A percentile compares a stretch with the other conserved stretches of the same genome.
Conservation (phyloP, 148 eudicot species). For the Drosera capensis region DNA sequence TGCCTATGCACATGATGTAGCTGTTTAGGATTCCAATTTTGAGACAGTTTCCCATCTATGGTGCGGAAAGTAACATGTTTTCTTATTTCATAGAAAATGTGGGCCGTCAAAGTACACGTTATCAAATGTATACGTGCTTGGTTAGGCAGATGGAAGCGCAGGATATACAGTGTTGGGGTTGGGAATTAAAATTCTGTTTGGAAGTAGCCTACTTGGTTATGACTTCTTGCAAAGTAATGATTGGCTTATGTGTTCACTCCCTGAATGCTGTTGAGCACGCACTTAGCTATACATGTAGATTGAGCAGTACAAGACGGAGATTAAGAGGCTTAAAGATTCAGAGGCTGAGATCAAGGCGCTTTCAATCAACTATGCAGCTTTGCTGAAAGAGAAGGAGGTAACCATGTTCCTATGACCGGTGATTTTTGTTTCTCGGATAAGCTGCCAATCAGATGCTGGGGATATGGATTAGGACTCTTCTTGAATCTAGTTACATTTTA, state of each 20-base stretch:
- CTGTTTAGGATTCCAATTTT: too few relatives aligned
- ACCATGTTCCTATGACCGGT: neutral
- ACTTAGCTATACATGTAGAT: conserved; percentile 27
- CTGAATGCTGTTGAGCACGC: neutral
- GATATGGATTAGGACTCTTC: too few relatives aligned
- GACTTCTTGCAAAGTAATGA: neutral
- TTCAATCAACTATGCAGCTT: conserved; percentile 89
- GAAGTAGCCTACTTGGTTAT: neutral
- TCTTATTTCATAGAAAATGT: too few relatives aligned
- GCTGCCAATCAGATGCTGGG: neutral
- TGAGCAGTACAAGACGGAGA: conserved; percentile 62
- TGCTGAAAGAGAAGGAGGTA: conserved; percentile 94
- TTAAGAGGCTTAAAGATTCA: conserved; percentile 76
- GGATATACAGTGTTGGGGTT: too few relatives aligned
- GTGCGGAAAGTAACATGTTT: too few relatives aligned
- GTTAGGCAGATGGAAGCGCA: too few relatives aligned
- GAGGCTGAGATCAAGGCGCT: conserved; percentile 84
- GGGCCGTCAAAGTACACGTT: too few relatives aligned
- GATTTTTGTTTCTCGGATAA: neutral
- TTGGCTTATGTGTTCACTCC: neutral
- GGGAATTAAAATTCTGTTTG: too few relatives aligned
- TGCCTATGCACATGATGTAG: too few relatives aligned
- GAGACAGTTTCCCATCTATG: too few relatives aligned
- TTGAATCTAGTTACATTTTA: neutral
- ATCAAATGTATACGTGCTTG: too few relatives aligned